phyloP scores from a whole-genome alignment of 2,329 filamentous ascomycete genomes.

The Metarhizium anisopliae region DNA sequence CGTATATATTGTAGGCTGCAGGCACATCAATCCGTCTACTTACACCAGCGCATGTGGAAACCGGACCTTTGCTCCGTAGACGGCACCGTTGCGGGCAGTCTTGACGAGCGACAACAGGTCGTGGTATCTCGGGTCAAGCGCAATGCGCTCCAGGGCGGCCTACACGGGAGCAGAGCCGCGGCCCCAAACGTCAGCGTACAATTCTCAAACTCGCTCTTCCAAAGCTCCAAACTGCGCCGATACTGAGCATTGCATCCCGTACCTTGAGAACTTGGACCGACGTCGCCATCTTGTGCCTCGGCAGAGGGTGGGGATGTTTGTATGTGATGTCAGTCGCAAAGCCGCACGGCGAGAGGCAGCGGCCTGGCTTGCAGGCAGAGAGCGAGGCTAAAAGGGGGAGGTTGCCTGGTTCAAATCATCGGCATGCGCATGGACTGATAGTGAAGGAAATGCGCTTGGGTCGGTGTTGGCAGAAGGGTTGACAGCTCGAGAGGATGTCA shows the following conservation, averaged over 20 bases:
- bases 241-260: constrained; percentile 1
- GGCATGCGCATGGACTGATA: neutral
- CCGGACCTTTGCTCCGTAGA: constrained; percentile 95
- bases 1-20: neutral
- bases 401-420: neutral
- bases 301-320: constrained; percentile 7
- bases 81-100: constrained; percentile 89
- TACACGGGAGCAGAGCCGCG: constrained; percentile 23
- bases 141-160: constrained; percentile 63
- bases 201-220: neutral
- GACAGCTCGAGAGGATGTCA: neutral
- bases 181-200: neutral
- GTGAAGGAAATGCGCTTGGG: neutral
- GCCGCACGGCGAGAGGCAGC: neutral
- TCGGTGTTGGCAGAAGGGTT: neutral
- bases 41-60: constrained; percentile 93
- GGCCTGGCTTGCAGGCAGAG: neutral
- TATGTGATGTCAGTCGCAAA: neutral
- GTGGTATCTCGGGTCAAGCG: constrained; percentile 77
- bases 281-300: constrained; percentile 18
- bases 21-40: constrained; percentile 15
- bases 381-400: neutral
- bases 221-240: neutral
- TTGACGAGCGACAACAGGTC: constrained; percentile 81
- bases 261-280: constrained; percentile 22